These are phyloP conservation scores for Hericium coralloides DNA, from an alignment of 768 basidiomycete genomes.

Conservation along the genomic window DNA sequence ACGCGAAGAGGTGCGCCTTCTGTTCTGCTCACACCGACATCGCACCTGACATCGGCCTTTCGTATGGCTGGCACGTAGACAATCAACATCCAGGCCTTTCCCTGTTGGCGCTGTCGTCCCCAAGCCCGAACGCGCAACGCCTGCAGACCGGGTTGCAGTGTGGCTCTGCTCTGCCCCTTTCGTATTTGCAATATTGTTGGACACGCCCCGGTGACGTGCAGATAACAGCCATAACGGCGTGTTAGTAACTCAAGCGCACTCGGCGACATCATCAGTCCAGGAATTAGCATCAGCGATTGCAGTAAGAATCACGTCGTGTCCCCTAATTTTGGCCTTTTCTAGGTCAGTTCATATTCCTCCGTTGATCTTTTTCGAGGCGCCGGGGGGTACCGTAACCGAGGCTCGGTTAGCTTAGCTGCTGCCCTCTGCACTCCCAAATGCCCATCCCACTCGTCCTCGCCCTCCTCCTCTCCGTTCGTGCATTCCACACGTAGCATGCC, in stretches of 20 bases:
- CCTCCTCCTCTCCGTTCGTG: background rate
- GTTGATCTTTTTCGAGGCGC: background rate
- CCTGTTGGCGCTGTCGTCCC: too few relatives aligned
- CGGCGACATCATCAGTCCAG: background rate
- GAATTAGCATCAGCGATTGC: background rate
- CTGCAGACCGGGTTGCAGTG: too few relatives aligned
- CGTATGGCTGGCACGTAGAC: too few relatives aligned
- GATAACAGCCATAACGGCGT: background rate
- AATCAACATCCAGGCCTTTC: too few relatives aligned
- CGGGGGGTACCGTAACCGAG: background rate
- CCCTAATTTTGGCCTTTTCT: background rate
- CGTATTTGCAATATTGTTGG: background rate
- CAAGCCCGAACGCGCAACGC: too few relatives aligned
- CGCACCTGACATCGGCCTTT: too few relatives aligned
- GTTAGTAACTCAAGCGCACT: background rate
- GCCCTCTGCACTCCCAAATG: slow-evolving; percentile 5
- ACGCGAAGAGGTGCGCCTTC: too few relatives aligned
- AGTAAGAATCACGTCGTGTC: background rate
- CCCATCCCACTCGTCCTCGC: slow-evolving; percentile 5
- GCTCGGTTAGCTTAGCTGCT: slow-evolving; percentile 7
- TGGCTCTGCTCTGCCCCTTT: background rate
- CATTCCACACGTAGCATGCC: slow-evolving; percentile 14
- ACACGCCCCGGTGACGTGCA: background rate
- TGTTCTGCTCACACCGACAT: too few relatives aligned
- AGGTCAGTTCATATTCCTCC: background rate